Evolutionary conservation across 2,329 filamentous ascomycete species (phyloP).

Genomic region (Pseudopyricularia javanii): DNA sequence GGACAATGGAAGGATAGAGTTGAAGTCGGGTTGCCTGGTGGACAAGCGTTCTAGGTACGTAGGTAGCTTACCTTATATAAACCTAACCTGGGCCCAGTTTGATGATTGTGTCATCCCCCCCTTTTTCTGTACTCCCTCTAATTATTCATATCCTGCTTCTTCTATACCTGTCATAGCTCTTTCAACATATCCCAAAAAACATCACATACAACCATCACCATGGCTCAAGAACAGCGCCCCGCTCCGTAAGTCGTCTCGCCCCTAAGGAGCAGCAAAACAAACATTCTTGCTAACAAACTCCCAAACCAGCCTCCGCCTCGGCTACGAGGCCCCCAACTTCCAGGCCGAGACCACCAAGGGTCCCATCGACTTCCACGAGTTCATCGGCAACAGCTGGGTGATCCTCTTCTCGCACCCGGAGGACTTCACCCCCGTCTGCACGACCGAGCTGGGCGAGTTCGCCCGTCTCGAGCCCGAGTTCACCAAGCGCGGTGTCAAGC

Average conservation of each 20-base stretch:
- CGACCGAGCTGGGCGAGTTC: slow-evolving; percentile 83
- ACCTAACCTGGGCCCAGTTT: not conserved
- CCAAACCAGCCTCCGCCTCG: slow-evolving; percentile 46
- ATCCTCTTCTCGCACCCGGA: slow-evolving; percentile 77
- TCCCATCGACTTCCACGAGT: slow-evolving; percentile 72
- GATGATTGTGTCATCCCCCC: not conserved
- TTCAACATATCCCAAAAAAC: not conserved
- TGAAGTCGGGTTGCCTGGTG: not conserved
- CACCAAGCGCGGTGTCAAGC: slow-evolving; percentile 73
- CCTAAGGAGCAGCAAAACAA: no score
- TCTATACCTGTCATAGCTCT: not conserved
- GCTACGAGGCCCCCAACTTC: slow-evolving; percentile 66
- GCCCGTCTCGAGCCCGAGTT: slow-evolving; percentile 84
- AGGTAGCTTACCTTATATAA: not conserved
- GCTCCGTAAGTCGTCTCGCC: slow-evolving; percentile 17
- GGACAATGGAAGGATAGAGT: not conserved
- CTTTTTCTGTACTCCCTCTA: not conserved
- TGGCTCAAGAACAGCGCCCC: slow-evolving; percentile 17
- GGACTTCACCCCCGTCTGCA: slow-evolving; percentile 93
- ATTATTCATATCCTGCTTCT: not conserved
- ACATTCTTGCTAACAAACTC: not conserved
- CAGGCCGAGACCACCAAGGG: slow-evolving; percentile 68
- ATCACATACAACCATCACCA: slow-evolving; percentile 10
- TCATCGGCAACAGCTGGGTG: slow-evolving; percentile 67
- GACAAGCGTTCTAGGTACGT: not conserved